Evolutionary conservation across 2,329 filamentous ascomycete genomes (phyloP).

Genomic region (Ampelomyces quisqualis): DNA sequence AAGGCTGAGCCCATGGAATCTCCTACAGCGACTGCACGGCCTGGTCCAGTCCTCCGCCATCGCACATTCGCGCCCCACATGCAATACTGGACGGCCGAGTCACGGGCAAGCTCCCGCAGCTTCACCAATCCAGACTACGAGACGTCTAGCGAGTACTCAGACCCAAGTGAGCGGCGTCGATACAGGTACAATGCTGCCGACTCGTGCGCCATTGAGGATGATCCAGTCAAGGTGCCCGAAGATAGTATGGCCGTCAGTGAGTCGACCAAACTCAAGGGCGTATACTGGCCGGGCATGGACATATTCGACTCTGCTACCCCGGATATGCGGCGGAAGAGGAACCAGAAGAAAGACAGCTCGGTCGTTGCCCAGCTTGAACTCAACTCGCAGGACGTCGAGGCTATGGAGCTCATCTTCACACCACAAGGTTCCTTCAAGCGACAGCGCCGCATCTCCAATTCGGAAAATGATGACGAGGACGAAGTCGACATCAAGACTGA

Average conservation of each 20-base stretch:
- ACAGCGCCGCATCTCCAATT: slow-evolving; percentile 49
- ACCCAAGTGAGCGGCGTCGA: slow-evolving; percentile 30
- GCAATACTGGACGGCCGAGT: slow-evolving; percentile 42
- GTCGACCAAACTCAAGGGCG: slow-evolving; percentile 64
- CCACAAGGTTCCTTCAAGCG: slow-evolving; percentile 46
- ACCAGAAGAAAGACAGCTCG: slow-evolving; percentile 74
- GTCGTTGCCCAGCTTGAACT: slow-evolving; percentile 67
- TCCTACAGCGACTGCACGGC: slow-evolving; percentile 31
- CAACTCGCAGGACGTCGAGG: slow-evolving; percentile 64
- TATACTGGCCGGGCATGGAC: slow-evolving; percentile 75
- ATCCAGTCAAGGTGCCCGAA: slow-evolving; percentile 20
- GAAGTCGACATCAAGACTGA: slow-evolving; percentile 42
- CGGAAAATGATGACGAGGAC: slow-evolving; percentile 43
- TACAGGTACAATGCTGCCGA: slow-evolving; percentile 28
- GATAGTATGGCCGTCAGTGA: slow-evolving; percentile 39
- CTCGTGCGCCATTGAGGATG: slow-evolving; percentile 38
- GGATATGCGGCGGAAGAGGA: slow-evolving; percentile 71
- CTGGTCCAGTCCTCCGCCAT: slow-evolving; percentile 34
- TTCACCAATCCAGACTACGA: slow-evolving; percentile 43
- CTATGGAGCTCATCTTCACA: slow-evolving; percentile 65
- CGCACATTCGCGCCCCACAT: slow-evolving; percentile 40
- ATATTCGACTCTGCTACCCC: slow-evolving; percentile 78
- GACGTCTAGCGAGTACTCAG: slow-evolving; percentile 42
- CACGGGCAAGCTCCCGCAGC: slow-evolving; percentile 40
- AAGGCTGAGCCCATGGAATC: slow-evolving; percentile 36